These are phyloP conservation scores for Colletotrichum truncatum DNA, from an alignment of 2,329 filamentous ascomycete genomes.

Conservation along the genomic window DNA sequence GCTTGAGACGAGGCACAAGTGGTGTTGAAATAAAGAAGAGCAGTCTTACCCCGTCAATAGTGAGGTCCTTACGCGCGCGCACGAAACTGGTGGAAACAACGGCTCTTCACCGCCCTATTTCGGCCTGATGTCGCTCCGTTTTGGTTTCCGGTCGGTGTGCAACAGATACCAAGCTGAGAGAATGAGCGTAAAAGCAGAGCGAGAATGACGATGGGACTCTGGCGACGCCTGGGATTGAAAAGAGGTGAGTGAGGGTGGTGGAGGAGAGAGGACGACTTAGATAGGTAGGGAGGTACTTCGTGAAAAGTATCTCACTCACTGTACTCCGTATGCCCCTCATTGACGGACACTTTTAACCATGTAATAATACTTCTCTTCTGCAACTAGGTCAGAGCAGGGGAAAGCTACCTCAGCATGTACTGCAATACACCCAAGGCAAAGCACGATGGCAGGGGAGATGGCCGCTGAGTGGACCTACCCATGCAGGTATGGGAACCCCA, in stretches of 20 bases:
- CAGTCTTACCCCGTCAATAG: constrained; percentile 7
- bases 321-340: too few species aligned
- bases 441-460: background rate
- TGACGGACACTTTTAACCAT: too few species aligned
- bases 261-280: background rate
- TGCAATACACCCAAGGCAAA: background rate
- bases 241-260: constrained; percentile 1
- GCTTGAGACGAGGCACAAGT: too few species aligned
- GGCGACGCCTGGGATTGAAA: constrained; percentile 2
- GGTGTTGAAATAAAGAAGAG: too few species aligned
- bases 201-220: background rate
- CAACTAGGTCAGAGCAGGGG: background rate
- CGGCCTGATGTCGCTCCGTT: constrained; percentile 12
- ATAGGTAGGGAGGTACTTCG: background rate
- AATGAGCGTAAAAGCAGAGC: background rate
- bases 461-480: too few species aligned
- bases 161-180: background rate
- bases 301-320: too few species aligned
- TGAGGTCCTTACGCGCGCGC: too few species aligned
- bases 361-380: background rate
- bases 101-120: too few species aligned
- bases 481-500: too few species aligned
- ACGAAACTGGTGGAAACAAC: too few species aligned
- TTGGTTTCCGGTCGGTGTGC: background rate
- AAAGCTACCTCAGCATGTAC: background rate